Base-by-base conservation (phyloP, 306 rosid genomes). In the Oxytropis ochrocephala region DNA sequence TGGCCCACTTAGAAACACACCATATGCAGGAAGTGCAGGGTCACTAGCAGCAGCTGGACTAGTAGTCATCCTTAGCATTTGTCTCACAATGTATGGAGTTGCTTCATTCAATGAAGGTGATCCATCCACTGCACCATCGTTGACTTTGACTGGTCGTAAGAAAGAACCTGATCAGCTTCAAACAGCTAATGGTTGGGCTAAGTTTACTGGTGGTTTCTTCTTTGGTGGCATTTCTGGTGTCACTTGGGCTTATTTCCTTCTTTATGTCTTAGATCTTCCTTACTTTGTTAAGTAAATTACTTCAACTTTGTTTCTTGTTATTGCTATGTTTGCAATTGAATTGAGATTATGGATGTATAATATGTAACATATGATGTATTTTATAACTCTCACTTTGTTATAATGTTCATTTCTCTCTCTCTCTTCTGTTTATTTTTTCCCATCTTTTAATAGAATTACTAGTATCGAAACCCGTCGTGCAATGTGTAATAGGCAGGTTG, bases 161-260 rank as follows among this genome's bases (percentile, higher is more conserved):
- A 94, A 94, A 88, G 78, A 77, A 77, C 99, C 97, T 1, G 99
- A 94, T 72, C 96, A 77, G 87, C 80, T 94, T 24, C 99, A 91
- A 50, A 94, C 99, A 0, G 92, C 99, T 0, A 97, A 94, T 0
- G 99, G 99, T 6, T 94, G 99, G 97, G 89, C 96, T 66, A 91
- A 89, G 79, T 94, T 94, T 87, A 79, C 89, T 5, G 97, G 99
- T 2, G 99, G 99, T 0, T 95, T 95, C 86, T 95, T 95, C 83
- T 95, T 95, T 7, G 99, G 99, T 0, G 99, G 99, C 12, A 86
- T 91, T 68, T 91, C 99, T 0, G 99, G 99, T 24, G 97, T 95
- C 14, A 73, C 57, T 72, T 95, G 99, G 97, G 99, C 99, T 36
- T 95, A 72, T 75, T 83, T 86, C 58, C 86, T 86, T 62, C 96